Evolutionary conservation across 768 basidiomycete species (phyloP).

Genomic region (Leucosporidium creatinivorum): DNA sequence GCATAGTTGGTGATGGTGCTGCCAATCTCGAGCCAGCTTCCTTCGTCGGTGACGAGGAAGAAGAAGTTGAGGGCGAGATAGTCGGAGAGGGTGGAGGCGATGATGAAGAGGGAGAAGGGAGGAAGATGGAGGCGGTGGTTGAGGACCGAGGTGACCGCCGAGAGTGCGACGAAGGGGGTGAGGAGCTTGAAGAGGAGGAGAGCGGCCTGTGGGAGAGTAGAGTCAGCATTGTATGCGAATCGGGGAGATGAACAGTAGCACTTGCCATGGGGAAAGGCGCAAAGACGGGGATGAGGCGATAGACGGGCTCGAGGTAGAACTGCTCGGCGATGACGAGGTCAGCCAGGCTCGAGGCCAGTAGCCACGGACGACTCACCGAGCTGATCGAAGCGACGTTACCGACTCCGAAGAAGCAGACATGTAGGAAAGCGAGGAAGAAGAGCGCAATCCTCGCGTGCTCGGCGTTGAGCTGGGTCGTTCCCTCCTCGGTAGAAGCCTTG

Average conservation of each 20-base stretch:
- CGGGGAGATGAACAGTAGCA: conserved; percentile 30
- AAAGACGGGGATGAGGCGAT: conserved; percentile 76
- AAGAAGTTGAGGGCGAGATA: conserved; percentile 59
- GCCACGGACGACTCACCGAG: conserved; percentile 44
- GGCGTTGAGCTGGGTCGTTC: conserved; percentile 42
- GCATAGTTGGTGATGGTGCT: conserved; percentile 82
- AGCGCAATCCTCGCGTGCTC: conserved; percentile 67
- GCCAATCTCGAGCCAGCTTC: conserved; percentile 84
- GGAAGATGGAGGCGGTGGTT: conserved; percentile 63
- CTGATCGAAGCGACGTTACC: conserved; percentile 69
- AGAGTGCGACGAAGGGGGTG: conserved; percentile 68
- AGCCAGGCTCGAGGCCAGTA: not conserved
- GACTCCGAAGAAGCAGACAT: conserved; percentile 74
- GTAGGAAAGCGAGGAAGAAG: conserved; percentile 79
- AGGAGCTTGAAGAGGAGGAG: conserved; percentile 68
- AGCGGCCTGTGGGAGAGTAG: conserved; percentile 8
- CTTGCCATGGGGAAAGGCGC: conserved; percentile 70
- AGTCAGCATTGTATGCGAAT: not conserved
- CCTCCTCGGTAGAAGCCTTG: not conserved
- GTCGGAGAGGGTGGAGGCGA: conserved; percentile 66
- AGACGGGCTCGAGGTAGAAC: conserved; percentile 81
- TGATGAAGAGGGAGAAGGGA: conserved; percentile 70
- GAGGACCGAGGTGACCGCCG: conserved; percentile 60
- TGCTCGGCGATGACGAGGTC: conserved; percentile 41
- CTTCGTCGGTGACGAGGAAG: conserved; percentile 67